Evolutionary conservation across 805 yeast species (phyloP).

Genomic region (Diddensiella transvaalensis): DNA sequence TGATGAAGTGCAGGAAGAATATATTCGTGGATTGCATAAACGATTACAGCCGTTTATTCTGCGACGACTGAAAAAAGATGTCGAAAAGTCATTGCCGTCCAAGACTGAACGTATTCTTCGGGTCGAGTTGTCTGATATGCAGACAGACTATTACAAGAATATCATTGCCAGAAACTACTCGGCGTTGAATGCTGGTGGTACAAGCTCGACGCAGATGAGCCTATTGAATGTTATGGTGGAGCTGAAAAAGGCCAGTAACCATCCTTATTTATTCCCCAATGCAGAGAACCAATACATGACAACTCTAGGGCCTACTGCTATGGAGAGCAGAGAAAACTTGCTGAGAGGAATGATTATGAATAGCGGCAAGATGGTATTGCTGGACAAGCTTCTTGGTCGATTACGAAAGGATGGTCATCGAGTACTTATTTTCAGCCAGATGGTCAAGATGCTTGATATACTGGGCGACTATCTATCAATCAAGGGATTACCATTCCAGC

Average conservation of each 20-base stretch:
- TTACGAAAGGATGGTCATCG: slow-evolving; percentile 92
- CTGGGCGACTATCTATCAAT: slow-evolving; percentile 88
- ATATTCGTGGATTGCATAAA: slow-evolving; percentile 78
- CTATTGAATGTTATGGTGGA: slow-evolving; percentile 91
- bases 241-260: slow-evolving; percentile 93
- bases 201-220: slow-evolving; percentile 74
- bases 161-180: slow-evolving; percentile 87
- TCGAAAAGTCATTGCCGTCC: slow-evolving; percentile 92
- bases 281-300: slow-evolving; percentile 75
- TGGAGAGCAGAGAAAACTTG: slow-evolving; percentile 58
- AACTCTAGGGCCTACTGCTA: slow-evolving; percentile 47
- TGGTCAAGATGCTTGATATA: slow-evolving; percentile 95
- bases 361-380: slow-evolving; percentile 94
- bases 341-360: slow-evolving; percentile 93
- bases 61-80: slow-evolving; percentile 93
- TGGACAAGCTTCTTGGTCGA: slow-evolving; percentile 83
- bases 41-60: slow-evolving; percentile 88
- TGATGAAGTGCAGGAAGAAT: slow-evolving; percentile 79
- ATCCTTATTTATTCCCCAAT: slow-evolving; percentile 90
- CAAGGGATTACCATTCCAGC: slow-evolving; percentile 82
- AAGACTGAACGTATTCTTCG: slow-evolving; percentile 93
- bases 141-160: slow-evolving; percentile 91
- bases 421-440: slow-evolving; percentile 90
- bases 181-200: slow-evolving; percentile 82
- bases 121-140: slow-evolving; percentile 92